phyloP scores from a whole-genome alignment of 345 rosid species.

The Lumnitzera racemosa region DNA sequence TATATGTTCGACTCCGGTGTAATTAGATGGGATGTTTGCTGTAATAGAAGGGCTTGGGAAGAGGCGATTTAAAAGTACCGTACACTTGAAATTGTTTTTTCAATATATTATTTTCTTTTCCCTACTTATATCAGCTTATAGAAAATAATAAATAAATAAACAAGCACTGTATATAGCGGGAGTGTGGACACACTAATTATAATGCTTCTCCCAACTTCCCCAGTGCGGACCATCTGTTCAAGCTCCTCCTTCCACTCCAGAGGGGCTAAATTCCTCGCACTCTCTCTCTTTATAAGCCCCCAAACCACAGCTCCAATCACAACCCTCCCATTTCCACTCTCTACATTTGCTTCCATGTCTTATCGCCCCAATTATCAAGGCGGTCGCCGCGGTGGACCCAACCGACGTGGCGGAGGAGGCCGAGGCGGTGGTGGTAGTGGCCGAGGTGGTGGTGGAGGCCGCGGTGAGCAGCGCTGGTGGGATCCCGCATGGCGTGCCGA shows the following conservation, averaged over 20 bases:
- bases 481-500: slow-evolving; percentile 98
- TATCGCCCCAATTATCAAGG: slow-evolving; percentile 55
- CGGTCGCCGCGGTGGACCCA: slow-evolving; percentile 30
- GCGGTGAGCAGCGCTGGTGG: slow-evolving; percentile 99
- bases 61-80: not conserved
- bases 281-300: slow-evolving; percentile 1
- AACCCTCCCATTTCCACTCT: not conserved
- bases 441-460: slow-evolving; percentile 45
- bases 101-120: not conserved
- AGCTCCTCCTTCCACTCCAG: not conserved
- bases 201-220: not conserved
- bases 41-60: not conserved
- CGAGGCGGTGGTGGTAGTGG: slow-evolving; percentile 42
- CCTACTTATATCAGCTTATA: too few relatives aligned
- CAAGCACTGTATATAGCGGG: too few relatives aligned
- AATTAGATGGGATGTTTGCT: too few relatives aligned
- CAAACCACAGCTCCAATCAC: slow-evolving; percentile 6
- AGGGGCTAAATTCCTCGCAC: not conserved
- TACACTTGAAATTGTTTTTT: too few relatives aligned
- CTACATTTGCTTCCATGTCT: slow-evolving; percentile 34
- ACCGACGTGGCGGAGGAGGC: slow-evolving; percentile 24
- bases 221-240: slow-evolving; percentile 11
- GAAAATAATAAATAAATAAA: not conserved
- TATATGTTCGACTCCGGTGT: too few relatives aligned
- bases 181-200: not conserved